These are phyloP conservation scores for Trichoderma sp. DNA, from an alignment of 2,329 filamentous ascomycete species.

Conservation along the genomic window DNA sequence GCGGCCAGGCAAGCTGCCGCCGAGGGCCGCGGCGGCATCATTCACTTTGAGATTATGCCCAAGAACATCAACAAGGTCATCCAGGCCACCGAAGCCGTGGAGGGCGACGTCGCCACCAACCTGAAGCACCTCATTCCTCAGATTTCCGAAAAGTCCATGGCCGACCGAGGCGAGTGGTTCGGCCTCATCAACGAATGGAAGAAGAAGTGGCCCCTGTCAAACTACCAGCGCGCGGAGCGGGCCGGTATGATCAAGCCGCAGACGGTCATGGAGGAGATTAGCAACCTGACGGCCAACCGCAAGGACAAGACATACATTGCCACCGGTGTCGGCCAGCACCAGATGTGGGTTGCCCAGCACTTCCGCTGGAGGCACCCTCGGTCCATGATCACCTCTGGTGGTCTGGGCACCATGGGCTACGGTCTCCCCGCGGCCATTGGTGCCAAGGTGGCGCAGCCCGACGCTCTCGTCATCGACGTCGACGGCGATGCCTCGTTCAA, in stretches of 20 bases:
- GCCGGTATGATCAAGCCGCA: slow-evolving; percentile 91
- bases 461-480: slow-evolving; percentile 89
- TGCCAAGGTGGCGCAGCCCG: slow-evolving; percentile 77
- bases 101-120: slow-evolving; percentile 86
- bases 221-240: slow-evolving; percentile 77
- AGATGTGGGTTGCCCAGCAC: slow-evolving; percentile 98
- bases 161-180: slow-evolving; percentile 82
- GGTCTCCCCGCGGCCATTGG: slow-evolving; percentile 94
- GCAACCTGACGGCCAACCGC: slow-evolving; percentile 74
- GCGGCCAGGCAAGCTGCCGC: slow-evolving; percentile 80
- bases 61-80: slow-evolving; percentile 99
- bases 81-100: slow-evolving; percentile 91
- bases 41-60: slow-evolving; percentile 98
- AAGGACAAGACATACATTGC: slow-evolving; percentile 86
- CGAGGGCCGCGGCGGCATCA: slow-evolving; percentile 87
- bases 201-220: slow-evolving; percentile 78
- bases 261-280: slow-evolving; percentile 86
- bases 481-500: slow-evolving; percentile 98
- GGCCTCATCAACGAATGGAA: slow-evolving; percentile 90
- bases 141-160: slow-evolving; percentile 63
- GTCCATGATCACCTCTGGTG: slow-evolving; percentile 94
- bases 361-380: slow-evolving; percentile 92
- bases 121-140: slow-evolving; percentile 73
- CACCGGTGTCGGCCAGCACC: slow-evolving; percentile 94
- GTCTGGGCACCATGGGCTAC: slow-evolving; percentile 85